These are phyloP conservation scores for Phytopythium kandeliae DNA, from an alignment of 352 stramenopile species.

Conservation along the genomic window DNA sequence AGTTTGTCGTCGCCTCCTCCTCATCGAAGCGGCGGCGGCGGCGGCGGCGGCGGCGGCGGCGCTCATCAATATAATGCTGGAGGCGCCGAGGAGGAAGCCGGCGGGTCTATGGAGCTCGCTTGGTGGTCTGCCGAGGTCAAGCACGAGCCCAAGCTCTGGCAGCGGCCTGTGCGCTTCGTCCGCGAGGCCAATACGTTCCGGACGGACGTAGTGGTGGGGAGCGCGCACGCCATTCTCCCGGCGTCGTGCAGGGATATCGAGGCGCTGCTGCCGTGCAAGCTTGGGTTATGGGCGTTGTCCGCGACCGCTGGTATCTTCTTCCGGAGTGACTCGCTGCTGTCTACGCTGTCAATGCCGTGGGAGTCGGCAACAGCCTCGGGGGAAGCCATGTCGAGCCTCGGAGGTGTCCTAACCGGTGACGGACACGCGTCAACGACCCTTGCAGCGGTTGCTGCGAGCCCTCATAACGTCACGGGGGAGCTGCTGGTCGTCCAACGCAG, in stretches of 20 bases:
- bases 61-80: not conserved
- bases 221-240: conserved; percentile 29
- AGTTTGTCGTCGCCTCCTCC: not conserved
- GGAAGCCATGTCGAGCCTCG: conserved; percentile 8
- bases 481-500: conserved; percentile 40
- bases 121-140: conserved; percentile 76
- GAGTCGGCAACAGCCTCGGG: not conserved
- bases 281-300: conserved; percentile 72
- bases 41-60: no score
- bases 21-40: not conserved
- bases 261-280: conserved; percentile 42
- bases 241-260: conserved; percentile 22
- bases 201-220: conserved; percentile 72
- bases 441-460: conserved; percentile 16
- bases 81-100: conserved; percentile 9
- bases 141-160: conserved; percentile 52
- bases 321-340: conserved; percentile 42
- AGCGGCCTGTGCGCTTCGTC: conserved; percentile 69
- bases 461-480: conserved; percentile 77
- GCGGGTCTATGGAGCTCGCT: conserved; percentile 46
- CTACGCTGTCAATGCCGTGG: conserved; percentile 37
- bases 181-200: conserved; percentile 61
- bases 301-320: conserved; percentile 43
- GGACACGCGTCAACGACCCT: not conserved
- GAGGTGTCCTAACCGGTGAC: not conserved